Evolutionary conservation across 305 asterid genomes (phyloP).

Genomic region (Fraxinus velutina): DNA sequence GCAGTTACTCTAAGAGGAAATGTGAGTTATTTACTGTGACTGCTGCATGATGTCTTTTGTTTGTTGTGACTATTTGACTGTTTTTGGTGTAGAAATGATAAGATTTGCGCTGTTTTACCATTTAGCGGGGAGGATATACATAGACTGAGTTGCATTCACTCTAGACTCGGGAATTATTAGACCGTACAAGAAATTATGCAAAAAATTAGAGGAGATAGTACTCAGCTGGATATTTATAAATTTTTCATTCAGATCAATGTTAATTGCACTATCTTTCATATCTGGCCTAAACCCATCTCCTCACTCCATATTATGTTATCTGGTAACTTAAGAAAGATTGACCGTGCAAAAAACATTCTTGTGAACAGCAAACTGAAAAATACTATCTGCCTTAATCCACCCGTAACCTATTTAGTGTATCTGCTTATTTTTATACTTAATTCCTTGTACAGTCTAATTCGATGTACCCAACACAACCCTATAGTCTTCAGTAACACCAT

Average conservation of each 20-base stretch:
- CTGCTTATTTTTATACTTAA: not conserved
- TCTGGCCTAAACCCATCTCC: not conserved
- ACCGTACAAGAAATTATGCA: not conserved
- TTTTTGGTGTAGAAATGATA: not conserved
- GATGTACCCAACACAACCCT: not conserved
- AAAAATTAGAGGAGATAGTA: not conserved
- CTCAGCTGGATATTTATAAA: not conserved
- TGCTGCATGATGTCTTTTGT: not conserved
- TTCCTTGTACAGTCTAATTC: not conserved
- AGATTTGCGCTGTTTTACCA: not conserved
- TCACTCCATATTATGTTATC: not conserved
- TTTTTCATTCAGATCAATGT: not conserved
- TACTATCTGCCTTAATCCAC: not conserved
- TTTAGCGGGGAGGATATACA: not conserved
- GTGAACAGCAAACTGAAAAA: not conserved
- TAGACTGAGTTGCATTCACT: not conserved
- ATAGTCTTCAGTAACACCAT: not conserved
- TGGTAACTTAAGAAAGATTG: not conserved
- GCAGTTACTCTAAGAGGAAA: slow-evolving; percentile 88
- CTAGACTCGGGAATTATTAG: not conserved
- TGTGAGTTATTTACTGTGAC: slow-evolving; percentile 33
- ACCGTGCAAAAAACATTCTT: not conserved
- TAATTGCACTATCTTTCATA: not conserved
- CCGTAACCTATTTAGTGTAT: not conserved
- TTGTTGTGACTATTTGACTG: not conserved